Conservation (phyloP, 2,329 filamentous ascomycete species). For the Clarireedia homoeocarpa region DNA sequence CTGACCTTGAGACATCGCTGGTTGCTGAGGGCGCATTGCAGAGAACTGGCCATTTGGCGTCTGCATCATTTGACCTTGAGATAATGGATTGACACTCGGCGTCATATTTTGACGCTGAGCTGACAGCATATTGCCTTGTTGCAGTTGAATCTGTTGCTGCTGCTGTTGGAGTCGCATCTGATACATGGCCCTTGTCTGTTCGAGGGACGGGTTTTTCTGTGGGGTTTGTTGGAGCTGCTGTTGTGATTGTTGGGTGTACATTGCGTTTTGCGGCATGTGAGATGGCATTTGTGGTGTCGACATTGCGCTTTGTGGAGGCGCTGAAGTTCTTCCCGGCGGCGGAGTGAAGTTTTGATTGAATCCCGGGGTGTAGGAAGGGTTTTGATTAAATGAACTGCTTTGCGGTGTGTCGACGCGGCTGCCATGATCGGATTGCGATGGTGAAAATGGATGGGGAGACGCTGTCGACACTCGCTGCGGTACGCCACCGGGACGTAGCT, state of each 20-base stretch:
- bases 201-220: slow-evolving; percentile 41
- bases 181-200: slow-evolving; percentile 68
- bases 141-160: slow-evolving; percentile 60
- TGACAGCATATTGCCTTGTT: slow-evolving; percentile 39
- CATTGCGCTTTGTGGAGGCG: slow-evolving; percentile 49
- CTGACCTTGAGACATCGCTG: slow-evolving; percentile 33
- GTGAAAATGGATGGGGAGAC: slow-evolving; percentile 86
- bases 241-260: slow-evolving; percentile 20
- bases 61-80: slow-evolving; percentile 45
- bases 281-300: slow-evolving; percentile 36
- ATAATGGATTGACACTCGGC: slow-evolving; percentile 23
- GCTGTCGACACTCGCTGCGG: slow-evolving; percentile 81
- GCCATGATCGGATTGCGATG: slow-evolving; percentile 66
- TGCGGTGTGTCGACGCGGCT: slow-evolving; percentile 62
- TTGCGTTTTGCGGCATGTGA: slow-evolving; percentile 32
- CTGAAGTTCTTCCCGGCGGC: slow-evolving; percentile 45
- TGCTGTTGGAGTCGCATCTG: slow-evolving; percentile 77
- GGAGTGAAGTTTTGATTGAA: slow-evolving; percentile 53
- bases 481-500: slow-evolving; percentile 61
- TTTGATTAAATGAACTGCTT: slow-evolving; percentile 60
- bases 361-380: slow-evolving; percentile 45
- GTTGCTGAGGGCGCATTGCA: slow-evolving; percentile 45
- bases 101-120: slow-evolving; percentile 39
- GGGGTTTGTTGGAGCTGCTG: slow-evolving; percentile 37
- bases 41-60: slow-evolving; percentile 49